phyloP scores from a whole-genome alignment of 768 basidiomycete genomes.

The Dentipellis sp. region DNA sequence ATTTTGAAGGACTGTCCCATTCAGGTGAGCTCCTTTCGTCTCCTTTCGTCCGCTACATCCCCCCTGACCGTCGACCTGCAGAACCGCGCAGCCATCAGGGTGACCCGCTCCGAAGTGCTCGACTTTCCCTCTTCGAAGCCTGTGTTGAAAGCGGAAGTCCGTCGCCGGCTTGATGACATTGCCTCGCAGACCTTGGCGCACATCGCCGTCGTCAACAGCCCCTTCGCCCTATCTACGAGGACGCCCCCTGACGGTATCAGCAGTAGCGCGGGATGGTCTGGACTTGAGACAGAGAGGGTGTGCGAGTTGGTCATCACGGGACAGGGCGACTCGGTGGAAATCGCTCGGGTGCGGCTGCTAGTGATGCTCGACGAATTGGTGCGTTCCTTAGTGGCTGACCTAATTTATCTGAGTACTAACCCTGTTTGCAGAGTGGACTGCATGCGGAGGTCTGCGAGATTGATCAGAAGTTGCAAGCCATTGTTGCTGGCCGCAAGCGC shows the following conservation, averaged over 20 bases:
- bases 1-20: conserved; percentile 85
- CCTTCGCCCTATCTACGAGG: conserved; percentile 62
- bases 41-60: conserved; percentile 7
- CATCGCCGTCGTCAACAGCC: conserved; percentile 88
- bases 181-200: conserved; percentile 88
- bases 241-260: conserved; percentile 73
- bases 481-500: conserved; percentile 86
- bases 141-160: conserved; percentile 71
- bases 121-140: conserved; percentile 77
- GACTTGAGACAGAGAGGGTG: conserved; percentile 88
- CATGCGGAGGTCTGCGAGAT: conserved; percentile 90
- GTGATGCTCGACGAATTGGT: conserved; percentile 96
- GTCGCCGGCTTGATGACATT: conserved; percentile 85
- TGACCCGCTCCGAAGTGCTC: conserved; percentile 87
- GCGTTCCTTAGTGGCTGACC: conserved; percentile 23
- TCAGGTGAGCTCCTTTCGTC: conserved; percentile 40
- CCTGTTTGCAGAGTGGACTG: conserved; percentile 60
- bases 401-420: conserved; percentile 6
- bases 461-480: conserved; percentile 88
- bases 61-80: conserved; percentile 23
- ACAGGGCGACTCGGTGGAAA: conserved; percentile 78
- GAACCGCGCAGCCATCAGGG: conserved; percentile 83
- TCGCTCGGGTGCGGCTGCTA: conserved; percentile 82
- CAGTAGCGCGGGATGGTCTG: conserved; percentile 73
- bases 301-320: conserved; percentile 93